Evolutionary conservation across 768 basidiomycete species (phyloP).

Genomic region (Kondoa subrosea): DNA sequence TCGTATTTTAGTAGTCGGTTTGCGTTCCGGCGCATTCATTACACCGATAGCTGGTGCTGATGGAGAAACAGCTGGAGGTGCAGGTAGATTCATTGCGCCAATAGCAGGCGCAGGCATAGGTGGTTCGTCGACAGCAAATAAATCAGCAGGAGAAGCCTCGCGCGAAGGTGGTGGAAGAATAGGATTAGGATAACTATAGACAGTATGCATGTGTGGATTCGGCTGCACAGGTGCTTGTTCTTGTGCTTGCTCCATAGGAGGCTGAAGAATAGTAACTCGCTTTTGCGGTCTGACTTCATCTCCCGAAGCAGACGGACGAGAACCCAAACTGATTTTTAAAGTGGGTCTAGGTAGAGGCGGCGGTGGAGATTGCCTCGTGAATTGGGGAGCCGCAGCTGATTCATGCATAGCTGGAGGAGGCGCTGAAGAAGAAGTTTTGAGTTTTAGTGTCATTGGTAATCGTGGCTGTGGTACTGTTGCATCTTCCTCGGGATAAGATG

Average conservation of each 20-base stretch:
- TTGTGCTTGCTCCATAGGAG: no score
- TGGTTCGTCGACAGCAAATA: no score
- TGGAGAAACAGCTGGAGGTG: no score
- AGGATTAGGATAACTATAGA: no score
- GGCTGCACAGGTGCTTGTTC: no score
- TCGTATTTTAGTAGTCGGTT: neutral
- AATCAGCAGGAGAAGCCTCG: no score
- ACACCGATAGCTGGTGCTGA: neutral
- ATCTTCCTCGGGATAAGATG: slow-evolving; percentile 11
- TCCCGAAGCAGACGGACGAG: neutral
- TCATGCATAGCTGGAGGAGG: slow-evolving; percentile 15
- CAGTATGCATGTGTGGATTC: no score
- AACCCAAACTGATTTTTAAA: slow-evolving; percentile 35
- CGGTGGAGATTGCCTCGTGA: slow-evolving; percentile 28
- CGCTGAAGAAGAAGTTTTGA: slow-evolving; percentile 24
- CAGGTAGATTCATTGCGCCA: neutral
- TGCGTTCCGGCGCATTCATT: neutral
- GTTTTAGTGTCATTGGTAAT: slow-evolving; percentile 27
- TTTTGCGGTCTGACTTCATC: neutral
- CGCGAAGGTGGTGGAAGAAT: no score
- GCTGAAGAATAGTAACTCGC: neutral
- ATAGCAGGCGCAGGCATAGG: neutral
- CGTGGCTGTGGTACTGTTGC: slow-evolving; percentile 10
- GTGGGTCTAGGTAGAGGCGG: slow-evolving; percentile 39
- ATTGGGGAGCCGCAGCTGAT: slow-evolving; percentile 13